Conservation (phyloP, 768 basidiomycete genomes). For the Sistotremastrum niveocremeum region DNA sequence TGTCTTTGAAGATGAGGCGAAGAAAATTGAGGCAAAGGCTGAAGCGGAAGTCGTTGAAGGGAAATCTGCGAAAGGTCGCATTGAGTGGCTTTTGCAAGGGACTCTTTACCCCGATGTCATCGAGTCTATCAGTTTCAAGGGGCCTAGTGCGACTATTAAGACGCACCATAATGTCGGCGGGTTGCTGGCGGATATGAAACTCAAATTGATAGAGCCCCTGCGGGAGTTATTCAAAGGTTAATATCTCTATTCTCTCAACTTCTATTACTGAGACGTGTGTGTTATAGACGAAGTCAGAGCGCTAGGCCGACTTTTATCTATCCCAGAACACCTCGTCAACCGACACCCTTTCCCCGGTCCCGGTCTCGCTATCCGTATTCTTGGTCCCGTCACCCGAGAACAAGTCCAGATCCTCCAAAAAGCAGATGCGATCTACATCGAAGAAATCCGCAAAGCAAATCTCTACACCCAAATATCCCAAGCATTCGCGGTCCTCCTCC, state of each 20-base stretch:
- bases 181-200: slow-evolving; percentile 90
- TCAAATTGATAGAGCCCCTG: slow-evolving; percentile 95
- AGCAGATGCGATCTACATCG: slow-evolving; percentile 93
- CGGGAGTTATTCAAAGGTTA: slow-evolving; percentile 96
- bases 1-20: slow-evolving; percentile 90
- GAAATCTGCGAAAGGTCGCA: slow-evolving; percentile 68
- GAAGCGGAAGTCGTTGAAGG: slow-evolving; percentile 60
- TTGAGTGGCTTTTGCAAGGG: slow-evolving; percentile 96
- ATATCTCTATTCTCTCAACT: not conserved
- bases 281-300: slow-evolving; percentile 83
- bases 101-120: slow-evolving; percentile 99
- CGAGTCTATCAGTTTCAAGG: slow-evolving; percentile 98
- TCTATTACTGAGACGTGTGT: not conserved
- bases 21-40: slow-evolving; percentile 72
- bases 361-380: slow-evolving; percentile 93
- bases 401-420: slow-evolving; percentile 87
- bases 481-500: slow-evolving; percentile 91
- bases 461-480: slow-evolving; percentile 91
- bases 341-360: slow-evolving; percentile 99
- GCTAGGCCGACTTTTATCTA: slow-evolving; percentile 79
- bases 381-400: slow-evolving; percentile 86
- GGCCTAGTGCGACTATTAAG: slow-evolving; percentile 97
- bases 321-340: slow-evolving; percentile 86
- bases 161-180: slow-evolving; percentile 99
- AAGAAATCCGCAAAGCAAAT: slow-evolving; percentile 88